These are phyloP conservation scores for Talaromyces albobiverticillius DNA, from an alignment of 2,329 filamentous ascomycete genomes.

Conservation along the genomic window DNA sequence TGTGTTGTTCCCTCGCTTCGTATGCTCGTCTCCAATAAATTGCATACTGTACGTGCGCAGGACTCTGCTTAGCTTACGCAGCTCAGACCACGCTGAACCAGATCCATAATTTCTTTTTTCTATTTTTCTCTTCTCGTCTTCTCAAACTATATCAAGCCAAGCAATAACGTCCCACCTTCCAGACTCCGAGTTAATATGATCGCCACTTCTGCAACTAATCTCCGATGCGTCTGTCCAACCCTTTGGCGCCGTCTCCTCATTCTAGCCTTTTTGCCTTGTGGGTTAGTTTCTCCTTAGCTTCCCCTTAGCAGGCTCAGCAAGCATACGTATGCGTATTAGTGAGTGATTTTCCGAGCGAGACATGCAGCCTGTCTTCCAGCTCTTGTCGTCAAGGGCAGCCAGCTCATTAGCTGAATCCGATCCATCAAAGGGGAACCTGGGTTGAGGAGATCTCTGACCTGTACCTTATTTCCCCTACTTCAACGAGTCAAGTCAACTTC, in stretches of 20 bases:
- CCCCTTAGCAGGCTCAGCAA: background rate
- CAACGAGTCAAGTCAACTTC: too few relatives aligned
- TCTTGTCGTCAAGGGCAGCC: background rate
- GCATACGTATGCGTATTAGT: background rate
- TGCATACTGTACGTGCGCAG: background rate
- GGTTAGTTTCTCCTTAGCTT: too few relatives aligned
- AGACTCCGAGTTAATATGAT: constrained; percentile 3
- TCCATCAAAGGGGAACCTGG: constrained; percentile 1
- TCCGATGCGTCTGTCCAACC: constrained; percentile 12
- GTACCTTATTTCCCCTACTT: background rate
- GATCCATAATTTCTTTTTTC: background rate
- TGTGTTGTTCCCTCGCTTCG: background rate
- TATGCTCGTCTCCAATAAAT: background rate
- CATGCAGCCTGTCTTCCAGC: background rate
- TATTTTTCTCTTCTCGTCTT: background rate
- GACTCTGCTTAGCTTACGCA: background rate
- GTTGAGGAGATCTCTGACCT: background rate
- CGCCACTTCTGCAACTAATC: constrained; percentile 8
- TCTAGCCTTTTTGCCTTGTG: too few relatives aligned
- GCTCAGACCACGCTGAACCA: background rate
- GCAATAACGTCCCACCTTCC: background rate
- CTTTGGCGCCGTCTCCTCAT: too few relatives aligned
- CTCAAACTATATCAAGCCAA: background rate
- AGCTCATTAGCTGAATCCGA: constrained; percentile 5
- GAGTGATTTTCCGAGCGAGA: background rate